Conservation (phyloP, 768 basidiomycete species). For the Arthromyces matolae region DNA sequence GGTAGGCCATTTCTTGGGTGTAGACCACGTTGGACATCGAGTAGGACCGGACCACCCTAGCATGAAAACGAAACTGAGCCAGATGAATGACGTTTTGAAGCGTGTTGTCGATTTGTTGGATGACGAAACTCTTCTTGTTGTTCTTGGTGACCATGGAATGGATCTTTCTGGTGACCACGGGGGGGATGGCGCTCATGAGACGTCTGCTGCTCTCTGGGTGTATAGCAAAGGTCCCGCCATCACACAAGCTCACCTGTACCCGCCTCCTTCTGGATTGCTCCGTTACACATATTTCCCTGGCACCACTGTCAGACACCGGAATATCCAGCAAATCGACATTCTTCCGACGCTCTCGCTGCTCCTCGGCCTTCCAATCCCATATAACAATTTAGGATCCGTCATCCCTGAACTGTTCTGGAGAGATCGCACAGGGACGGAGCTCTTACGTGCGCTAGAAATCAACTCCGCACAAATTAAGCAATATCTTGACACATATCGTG, state of each 20-base stretch:
- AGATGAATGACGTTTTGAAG: slow-evolving; percentile 81
- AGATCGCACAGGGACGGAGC: slow-evolving; percentile 31
- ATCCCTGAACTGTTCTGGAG: slow-evolving; percentile 90
- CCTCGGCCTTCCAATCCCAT: slow-evolving; percentile 91
- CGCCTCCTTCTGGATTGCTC: slow-evolving; percentile 49
- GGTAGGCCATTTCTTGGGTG: slow-evolving; percentile 91
- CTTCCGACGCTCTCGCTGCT: slow-evolving; percentile 85
- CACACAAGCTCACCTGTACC: slow-evolving; percentile 26
- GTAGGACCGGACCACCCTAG: slow-evolving; percentile 85
- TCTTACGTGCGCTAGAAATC: slow-evolving; percentile 59
- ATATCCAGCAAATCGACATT: slow-evolving; percentile 90
- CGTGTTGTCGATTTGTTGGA: slow-evolving; percentile 73
- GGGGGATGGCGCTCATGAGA: slow-evolving; percentile 83
- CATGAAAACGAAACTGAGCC: slow-evolving; percentile 81
- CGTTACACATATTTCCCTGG: slow-evolving; percentile 58
- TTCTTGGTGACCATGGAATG: slow-evolving; percentile 98
- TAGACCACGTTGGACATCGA: slow-evolving; percentile 95
- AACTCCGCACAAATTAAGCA: slow-evolving; percentile 73
- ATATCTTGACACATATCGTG: slow-evolving; percentile 77
- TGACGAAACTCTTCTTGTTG: slow-evolving; percentile 84
- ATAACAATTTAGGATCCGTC: slow-evolving; percentile 88
- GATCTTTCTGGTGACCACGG: slow-evolving; percentile 93
- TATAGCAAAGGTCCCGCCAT: slow-evolving; percentile 76
- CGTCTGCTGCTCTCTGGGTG: slow-evolving; percentile 84
- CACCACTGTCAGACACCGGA: slow-evolving; percentile 49